Conservation (phyloP, 306 rosid species). For the Alnus rubra region DNA sequence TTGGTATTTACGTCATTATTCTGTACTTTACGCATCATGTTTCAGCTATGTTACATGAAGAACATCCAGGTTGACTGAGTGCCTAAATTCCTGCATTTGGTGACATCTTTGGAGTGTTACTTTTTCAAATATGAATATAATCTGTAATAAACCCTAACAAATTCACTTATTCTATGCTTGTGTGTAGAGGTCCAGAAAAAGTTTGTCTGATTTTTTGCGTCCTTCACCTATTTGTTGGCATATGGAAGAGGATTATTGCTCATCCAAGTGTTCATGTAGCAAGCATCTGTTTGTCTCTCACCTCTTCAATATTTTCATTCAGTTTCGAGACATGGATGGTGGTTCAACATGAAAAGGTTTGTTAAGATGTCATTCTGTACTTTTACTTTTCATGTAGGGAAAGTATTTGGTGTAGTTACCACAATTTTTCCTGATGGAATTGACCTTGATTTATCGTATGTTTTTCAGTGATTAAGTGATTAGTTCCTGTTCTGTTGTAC, state of each 20-base stretch:
- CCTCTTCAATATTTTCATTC: constrained; percentile 70
- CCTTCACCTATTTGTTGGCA: constrained; percentile 66
- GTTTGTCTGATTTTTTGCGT: constrained; percentile 65
- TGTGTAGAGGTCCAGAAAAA: constrained; percentile 83
- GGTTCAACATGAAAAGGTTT: constrained; percentile 82
- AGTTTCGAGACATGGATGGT: constrained; percentile 92
- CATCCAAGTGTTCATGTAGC: constrained; percentile 63
- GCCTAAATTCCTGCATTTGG: constrained; percentile 3
- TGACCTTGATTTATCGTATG: constrained; percentile 21
- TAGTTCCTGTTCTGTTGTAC: constrained; percentile 19
- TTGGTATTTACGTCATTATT: neutral
- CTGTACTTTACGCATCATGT: neutral
- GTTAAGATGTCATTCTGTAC: constrained; percentile 26
- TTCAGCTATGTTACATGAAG: neutral
- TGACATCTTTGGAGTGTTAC: neutral
- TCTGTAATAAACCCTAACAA: constrained; percentile 21
- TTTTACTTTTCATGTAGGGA: constrained; percentile 22
- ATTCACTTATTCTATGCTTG: constrained; percentile 29
- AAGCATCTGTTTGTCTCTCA: constrained; percentile 62
- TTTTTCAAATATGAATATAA: neutral
- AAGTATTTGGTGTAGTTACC: constrained; percentile 16
- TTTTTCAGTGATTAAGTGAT: constrained; percentile 21
- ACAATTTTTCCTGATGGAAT: constrained; percentile 17
- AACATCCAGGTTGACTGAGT: neutral
- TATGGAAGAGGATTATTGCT: constrained; percentile 66